phyloP scores from a whole-genome alignment of 208 protist genomes.

The Willaertia magna region DNA sequence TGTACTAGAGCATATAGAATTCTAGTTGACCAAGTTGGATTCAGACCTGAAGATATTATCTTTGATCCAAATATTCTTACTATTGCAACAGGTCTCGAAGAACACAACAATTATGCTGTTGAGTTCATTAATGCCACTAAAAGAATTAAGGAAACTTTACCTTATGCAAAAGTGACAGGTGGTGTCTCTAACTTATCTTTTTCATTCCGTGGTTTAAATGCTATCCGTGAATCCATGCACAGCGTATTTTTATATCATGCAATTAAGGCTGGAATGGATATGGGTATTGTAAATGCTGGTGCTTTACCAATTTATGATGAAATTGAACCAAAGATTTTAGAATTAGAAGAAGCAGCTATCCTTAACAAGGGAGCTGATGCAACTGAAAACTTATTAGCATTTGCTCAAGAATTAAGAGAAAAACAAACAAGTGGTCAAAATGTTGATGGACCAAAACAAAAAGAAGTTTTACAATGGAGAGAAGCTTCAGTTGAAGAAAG shows the following conservation, averaged over 20 bases:
- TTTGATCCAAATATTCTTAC: constrained; percentile 95
- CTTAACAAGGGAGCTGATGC: constrained; percentile 61
- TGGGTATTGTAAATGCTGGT: constrained; percentile 92
- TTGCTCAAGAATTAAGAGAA: constrained; percentile 47
- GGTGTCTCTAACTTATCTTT: constrained; percentile 92
- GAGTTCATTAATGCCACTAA: constrained; percentile 79
- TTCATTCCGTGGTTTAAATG: constrained; percentile 77
- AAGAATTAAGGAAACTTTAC: constrained; percentile 62
- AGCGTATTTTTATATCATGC: constrained; percentile 77
- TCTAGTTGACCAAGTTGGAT: constrained; percentile 51
- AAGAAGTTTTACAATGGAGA: constrained; percentile 66
- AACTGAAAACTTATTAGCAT: constrained; percentile 73
- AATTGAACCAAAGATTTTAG: constrained; percentile 62
- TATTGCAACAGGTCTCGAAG: constrained; percentile 85
- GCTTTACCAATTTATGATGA: constrained; percentile 80
- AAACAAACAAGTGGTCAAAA: constrained; percentile 26
- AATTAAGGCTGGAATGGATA: constrained; percentile 74
- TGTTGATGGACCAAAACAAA: constrained; percentile 28
- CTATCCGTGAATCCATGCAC: constrained; percentile 71
- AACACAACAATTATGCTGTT: constrained; percentile 88
- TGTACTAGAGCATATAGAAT: constrained; percentile 82
- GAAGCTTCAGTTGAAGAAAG: constrained; percentile 55
- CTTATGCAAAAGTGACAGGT: constrained; percentile 64
- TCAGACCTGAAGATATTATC: constrained; percentile 80
- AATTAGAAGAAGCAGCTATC: constrained; percentile 73